These are phyloP conservation scores for Pneumocystis carinii DNA, from an alignment of 1,139 yeast species.

Conservation along the genomic window DNA sequence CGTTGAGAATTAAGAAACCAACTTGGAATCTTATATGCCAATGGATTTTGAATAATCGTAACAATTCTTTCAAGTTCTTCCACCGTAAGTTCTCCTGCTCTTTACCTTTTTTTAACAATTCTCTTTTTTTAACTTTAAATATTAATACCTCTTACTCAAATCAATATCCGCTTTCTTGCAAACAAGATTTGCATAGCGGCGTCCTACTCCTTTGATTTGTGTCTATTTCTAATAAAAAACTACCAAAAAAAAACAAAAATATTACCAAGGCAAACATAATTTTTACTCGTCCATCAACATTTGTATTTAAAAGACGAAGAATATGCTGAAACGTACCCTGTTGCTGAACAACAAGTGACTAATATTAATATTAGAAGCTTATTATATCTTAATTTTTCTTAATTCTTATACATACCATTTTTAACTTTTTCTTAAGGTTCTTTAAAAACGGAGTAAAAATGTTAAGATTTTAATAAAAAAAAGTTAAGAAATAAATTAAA, in stretches of 20 bases:
- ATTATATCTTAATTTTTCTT: background rate
- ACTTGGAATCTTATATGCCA: constrained; percentile 97
- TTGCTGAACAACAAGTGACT: constrained; percentile 98
- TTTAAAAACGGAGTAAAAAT: no score
- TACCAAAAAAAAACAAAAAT: background rate
- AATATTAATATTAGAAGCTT: constrained; percentile 17
- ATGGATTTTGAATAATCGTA: constrained; percentile 99
- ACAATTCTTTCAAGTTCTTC: constrained; percentile 99
- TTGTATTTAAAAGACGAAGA: constrained; percentile 99
- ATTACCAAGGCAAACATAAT: constrained; percentile 83
- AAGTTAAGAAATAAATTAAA: background rate
- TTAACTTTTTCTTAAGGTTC: background rate
- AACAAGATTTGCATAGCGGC: constrained; percentile 99
- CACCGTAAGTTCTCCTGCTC: constrained; percentile 99
- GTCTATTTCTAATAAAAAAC: constrained; percentile 30
- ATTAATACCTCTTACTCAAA: constrained; percentile 57
- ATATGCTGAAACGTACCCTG: constrained; percentile 99
- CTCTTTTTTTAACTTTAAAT: background rate
- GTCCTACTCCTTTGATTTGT: constrained; percentile 97
- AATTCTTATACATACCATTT: background rate
- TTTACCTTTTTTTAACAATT: background rate
- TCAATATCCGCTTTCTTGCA: constrained; percentile 99
- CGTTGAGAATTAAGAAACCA: constrained; percentile 99
- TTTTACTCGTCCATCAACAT: constrained; percentile 99
- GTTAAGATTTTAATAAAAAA: background rate